Percentiles rank a stretch among this genome's conserved stretches.
Conservation (phyloP, 148 eudicot species). For the Rhododendron molle region DNA sequence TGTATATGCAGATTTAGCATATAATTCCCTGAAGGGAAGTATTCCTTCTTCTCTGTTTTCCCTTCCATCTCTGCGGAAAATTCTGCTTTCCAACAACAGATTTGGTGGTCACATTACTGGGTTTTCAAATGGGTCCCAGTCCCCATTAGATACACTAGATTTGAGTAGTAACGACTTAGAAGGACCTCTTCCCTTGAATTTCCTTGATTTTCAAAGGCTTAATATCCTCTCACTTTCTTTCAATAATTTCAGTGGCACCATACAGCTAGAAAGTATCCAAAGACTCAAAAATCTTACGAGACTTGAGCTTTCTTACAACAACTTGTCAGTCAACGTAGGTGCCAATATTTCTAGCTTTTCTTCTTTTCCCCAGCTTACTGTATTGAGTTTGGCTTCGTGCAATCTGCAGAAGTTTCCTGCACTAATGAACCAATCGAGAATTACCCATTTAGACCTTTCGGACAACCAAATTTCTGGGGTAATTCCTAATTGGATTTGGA, state of each 20-base stretch:
- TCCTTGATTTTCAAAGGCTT: conserved; percentile 17
- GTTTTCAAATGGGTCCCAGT: not conserved
- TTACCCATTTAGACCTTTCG: conserved; percentile 30
- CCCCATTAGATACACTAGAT: conserved; percentile 32
- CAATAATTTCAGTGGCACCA: conserved; percentile 30
- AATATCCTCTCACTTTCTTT: conserved; percentile 20
- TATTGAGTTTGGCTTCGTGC: conserved; percentile 36
- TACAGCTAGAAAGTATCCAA: conserved; percentile 10
- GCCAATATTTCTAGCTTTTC: conserved; percentile 1
- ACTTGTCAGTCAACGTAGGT: conserved; percentile 7
- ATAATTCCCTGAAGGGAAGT: conserved; percentile 36
- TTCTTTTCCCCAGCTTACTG: conserved; percentile 15
- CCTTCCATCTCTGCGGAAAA: conserved; percentile 21
- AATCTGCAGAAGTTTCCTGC: conserved; percentile 25
- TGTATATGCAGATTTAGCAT: conserved; percentile 19
- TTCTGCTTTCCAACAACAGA: conserved; percentile 24
- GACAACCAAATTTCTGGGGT: conserved; percentile 29
- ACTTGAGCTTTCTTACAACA: conserved; percentile 38
- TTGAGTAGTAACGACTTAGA: conserved; percentile 33
- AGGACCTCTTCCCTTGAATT: conserved; percentile 21
- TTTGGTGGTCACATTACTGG: conserved; percentile 20
- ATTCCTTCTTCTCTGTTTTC: conserved; percentile 43
- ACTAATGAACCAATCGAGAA: conserved; percentile 25
- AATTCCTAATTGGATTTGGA: conserved; percentile 37
- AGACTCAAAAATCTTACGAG: conserved; percentile 18